These are phyloP conservation scores for Nissolia schottii DNA, from an alignment of 306 rosid genomes.

Conservation along the genomic window DNA sequence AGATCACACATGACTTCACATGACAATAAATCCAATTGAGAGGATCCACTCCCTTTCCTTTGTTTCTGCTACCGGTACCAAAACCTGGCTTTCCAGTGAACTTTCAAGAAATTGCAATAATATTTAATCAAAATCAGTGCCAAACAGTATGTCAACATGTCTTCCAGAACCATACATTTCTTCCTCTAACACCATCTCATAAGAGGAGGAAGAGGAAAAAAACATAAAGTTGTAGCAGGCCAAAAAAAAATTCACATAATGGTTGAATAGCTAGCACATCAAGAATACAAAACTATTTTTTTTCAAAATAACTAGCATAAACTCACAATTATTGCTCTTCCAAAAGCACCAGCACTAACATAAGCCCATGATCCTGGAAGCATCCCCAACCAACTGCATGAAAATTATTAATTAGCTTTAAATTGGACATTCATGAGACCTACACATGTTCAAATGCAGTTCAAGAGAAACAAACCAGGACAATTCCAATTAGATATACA, in stretches of 20 bases:
- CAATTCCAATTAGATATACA: not conserved
- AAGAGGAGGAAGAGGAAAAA: not conserved
- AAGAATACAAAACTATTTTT: not conserved
- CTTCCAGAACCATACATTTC: not conserved
- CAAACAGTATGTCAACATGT: not conserved
- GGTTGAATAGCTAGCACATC: not conserved
- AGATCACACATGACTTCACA: no score
- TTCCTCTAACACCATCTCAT: not conserved
- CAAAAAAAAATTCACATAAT: not conserved
- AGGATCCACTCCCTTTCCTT: no score
- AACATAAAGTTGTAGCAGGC: not conserved
- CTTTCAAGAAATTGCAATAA: not conserved
- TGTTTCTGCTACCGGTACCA: not conserved
- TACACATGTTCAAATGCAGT: not conserved
- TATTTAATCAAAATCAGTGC: not conserved
- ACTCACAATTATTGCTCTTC: constrained; percentile 95
- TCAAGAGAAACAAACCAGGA: not conserved
- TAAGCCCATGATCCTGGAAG: constrained; percentile 99
- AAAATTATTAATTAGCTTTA: constrained; percentile 10
- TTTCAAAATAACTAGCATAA: not conserved
- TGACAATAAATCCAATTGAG: no score
- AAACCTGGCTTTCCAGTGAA: not conserved
- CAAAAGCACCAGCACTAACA: constrained; percentile 99
- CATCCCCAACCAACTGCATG: constrained; percentile 96
- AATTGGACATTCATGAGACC: constrained; percentile 7